phyloP scores from a whole-genome alignment of 2,329 filamentous ascomycete genomes.

The Beauveria caledonica region DNA sequence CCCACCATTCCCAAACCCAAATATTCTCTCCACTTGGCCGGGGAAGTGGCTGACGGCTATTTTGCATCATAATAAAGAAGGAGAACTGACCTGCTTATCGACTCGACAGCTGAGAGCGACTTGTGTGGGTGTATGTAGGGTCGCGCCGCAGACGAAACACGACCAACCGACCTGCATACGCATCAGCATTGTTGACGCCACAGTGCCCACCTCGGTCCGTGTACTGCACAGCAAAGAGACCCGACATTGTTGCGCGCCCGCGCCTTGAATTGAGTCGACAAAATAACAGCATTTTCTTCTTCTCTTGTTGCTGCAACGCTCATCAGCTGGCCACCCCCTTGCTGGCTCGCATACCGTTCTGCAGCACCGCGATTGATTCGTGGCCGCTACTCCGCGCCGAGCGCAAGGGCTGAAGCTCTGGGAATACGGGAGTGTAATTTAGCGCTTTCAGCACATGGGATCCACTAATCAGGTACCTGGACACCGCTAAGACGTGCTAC shows the following conservation, averaged over 20 bases:
- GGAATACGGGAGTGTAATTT: not conserved
- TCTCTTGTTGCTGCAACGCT: constrained; percentile 3
- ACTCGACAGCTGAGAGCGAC: constrained; percentile 7
- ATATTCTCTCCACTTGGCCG: not conserved
- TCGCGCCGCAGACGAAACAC: constrained; percentile 3
- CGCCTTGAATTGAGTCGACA: not conserved
- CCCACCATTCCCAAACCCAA: not conserved
- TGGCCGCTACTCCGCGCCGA: not conserved
- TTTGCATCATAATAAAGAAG: not conserved
- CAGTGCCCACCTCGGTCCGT: not conserved
- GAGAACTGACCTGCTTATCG: not conserved
- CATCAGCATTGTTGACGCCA: not conserved
- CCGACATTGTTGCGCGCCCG: not conserved
- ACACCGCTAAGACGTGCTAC: not conserved
- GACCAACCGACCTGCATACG: not conserved
- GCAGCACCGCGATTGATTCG: not conserved
- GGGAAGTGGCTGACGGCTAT: not conserved
- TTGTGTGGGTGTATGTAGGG: not conserved
- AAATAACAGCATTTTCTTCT: not conserved
- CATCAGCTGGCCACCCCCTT: not conserved
- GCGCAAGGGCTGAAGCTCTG: too few species aligned
- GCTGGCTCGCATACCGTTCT: not conserved
- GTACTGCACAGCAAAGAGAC: not conserved
- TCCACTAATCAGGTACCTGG: not conserved
- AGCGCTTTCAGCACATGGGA: not conserved